These are phyloP conservation scores for Carpinus viminea DNA, from an alignment of 306 rosid genomes.

Conservation along the genomic window DNA sequence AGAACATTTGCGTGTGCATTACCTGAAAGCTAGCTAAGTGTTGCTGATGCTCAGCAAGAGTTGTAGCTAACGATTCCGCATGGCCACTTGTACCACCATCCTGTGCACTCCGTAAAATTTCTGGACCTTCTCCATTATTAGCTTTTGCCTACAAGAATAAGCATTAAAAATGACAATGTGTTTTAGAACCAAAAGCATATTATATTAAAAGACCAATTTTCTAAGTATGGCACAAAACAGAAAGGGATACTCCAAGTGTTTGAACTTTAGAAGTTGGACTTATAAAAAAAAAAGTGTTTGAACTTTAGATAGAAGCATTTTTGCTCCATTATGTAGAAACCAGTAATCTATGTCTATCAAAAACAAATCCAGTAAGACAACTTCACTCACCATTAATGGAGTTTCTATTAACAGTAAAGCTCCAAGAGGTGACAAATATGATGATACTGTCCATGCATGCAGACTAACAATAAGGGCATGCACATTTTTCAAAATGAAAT, in stretches of 20 bases:
- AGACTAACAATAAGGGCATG: background rate
- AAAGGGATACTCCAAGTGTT: background rate
- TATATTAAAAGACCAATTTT: background rate
- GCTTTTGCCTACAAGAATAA: constrained; percentile 78
- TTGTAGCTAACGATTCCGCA: constrained; percentile 86
- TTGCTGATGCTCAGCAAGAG: constrained; percentile 98
- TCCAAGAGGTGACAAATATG: background rate
- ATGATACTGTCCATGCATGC: background rate
- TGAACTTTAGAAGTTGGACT: background rate
- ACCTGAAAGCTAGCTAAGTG: constrained; percentile 99
- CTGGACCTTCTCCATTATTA: constrained; percentile 99
- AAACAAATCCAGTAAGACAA: background rate
- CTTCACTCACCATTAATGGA: background rate
- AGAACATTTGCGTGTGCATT: constrained; percentile 24
- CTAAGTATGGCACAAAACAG: background rate
- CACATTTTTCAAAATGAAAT: background rate
- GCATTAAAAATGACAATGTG: constrained; percentile 3
- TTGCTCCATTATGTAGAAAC: background rate
- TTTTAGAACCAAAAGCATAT: background rate
- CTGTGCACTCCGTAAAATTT: constrained; percentile 70
- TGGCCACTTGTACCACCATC: constrained; percentile 88
- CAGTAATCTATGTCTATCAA: background rate
- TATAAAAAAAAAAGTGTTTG: too few species aligned
- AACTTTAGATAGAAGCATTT: background rate
- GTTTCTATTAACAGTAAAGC: background rate